Percentiles rank a stretch among this genome's conserved stretches.
Conservation (phyloP, 495 filamentous ascomycete species). For the Parathielavia hyrcaniae region DNA sequence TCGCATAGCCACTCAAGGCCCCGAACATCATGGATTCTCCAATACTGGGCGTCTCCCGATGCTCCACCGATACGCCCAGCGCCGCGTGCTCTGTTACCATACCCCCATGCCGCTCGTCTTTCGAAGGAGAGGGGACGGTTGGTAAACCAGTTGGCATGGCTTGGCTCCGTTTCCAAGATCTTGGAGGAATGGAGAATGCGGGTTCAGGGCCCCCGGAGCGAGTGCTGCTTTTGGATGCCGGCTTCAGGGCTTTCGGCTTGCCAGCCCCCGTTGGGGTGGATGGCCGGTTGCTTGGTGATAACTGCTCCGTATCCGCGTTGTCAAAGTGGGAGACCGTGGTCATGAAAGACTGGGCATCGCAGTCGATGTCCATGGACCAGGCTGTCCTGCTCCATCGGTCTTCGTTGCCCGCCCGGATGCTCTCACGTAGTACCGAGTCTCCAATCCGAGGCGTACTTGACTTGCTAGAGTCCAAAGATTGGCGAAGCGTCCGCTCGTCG, state of each 20-base stretch:
- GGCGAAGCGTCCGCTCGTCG: conserved; percentile 26
- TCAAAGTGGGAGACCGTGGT: conserved; percentile 23
- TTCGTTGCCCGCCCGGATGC: conserved; percentile 18
- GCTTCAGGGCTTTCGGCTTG: conserved; percentile 8
- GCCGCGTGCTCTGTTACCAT: neutral
- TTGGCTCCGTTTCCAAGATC: conserved; percentile 23
- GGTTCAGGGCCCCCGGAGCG: neutral
- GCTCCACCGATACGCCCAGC: neutral
- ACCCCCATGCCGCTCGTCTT: neutral
- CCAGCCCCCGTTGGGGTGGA: neutral
- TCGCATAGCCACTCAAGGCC: neutral
- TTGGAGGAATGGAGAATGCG: conserved; percentile 20
- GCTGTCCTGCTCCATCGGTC: conserved; percentile 36
- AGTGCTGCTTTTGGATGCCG: conserved; percentile 12
- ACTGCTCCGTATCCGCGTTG: conserved; percentile 9
- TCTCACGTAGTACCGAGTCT: conserved; percentile 10
- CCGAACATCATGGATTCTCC: neutral
- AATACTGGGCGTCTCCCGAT: neutral
- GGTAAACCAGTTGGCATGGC: neutral
- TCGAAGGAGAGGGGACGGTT: neutral
- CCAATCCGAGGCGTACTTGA: conserved; percentile 26
- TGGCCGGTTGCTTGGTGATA: neutral
- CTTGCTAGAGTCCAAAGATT: conserved; percentile 21
- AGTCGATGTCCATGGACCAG: conserved; percentile 33
- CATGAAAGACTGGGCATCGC: conserved; percentile 29